phyloP scores from a whole-genome alignment of 768 basidiomycete genomes.

The Suillus spraguei region DNA sequence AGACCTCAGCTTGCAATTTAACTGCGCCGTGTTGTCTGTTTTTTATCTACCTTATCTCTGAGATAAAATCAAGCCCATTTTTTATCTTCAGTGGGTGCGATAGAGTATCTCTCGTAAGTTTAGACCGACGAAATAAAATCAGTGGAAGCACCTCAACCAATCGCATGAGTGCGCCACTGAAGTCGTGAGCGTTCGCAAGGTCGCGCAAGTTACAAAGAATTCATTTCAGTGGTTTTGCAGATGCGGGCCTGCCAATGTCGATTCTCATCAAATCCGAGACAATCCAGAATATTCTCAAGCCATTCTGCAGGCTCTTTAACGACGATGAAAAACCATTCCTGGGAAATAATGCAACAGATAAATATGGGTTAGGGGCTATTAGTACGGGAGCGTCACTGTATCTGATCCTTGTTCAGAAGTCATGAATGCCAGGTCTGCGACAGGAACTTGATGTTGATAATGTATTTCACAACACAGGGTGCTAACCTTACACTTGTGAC shows the following conservation, averaged over 20 bases:
- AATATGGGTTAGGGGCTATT: neutral
- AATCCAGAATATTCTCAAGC: constrained; percentile 50
- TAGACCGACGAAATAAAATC: no score
- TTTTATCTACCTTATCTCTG: no score
- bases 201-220: no score
- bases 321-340: neutral
- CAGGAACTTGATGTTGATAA: neutral
- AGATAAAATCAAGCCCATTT: no score
- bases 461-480: neutral
- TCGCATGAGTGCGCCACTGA: no score
- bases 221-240: no score
- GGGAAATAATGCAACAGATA: neutral
- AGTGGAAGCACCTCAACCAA: no score
- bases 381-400: neutral
- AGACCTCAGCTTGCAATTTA: no score
- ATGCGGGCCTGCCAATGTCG: constrained; percentile 34
- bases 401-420: neutral
- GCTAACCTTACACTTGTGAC: neutral
- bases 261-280: constrained; percentile 52
- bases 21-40: no score
- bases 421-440: neutral
- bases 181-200: no score
- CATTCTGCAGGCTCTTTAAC: neutral
- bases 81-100: no score
- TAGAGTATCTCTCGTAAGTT: no score